Evolutionary conservation across 2,329 filamentous ascomycete species (phyloP), one percentile per base, ranked within the genome.

Genomic region (Orbilia quercus): DNA sequence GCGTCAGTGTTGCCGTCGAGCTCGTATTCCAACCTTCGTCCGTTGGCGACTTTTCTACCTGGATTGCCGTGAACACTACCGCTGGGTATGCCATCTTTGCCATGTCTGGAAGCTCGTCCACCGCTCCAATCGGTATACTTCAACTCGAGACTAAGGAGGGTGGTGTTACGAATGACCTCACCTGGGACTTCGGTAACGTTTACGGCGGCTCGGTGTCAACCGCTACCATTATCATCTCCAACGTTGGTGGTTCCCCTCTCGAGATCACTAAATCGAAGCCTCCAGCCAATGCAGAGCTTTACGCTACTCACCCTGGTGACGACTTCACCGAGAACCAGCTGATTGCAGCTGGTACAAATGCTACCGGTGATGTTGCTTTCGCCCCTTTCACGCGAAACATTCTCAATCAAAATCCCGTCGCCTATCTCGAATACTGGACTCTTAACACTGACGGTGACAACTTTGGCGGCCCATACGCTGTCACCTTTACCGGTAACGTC

Each of bases 371-470:
- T 18, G 79, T 81, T 0, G 78, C 79, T 1, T 79, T 81, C 40
- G 78, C 78, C 76, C 16, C 77, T 1, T 74, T 72, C 40, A 38
- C 31, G 6, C n/a, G 51, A 53, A 31, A 42, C 7, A 14, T 53
- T 4, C 34, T 72, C 25, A 72, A 72, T 22, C 44, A 53, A 55
- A 28, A 72, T 11, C 66, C 75, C 7, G 78, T 79, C 34, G 53
- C 72, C 9, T 75, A 80, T 1, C 76, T 67, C 0, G 78, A 78
- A 44, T 70, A 77, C 5, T 83, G 82, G 82, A 81, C 80, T n/a
- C 76, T 83, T 38, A 83, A 82, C 65, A 81, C 80, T 2, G 80
- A 82, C 60, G 82, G 82, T 65, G 76, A 80, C 1, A 79, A 71
- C 3, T 83, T 82, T 51, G 81, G 81, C 1, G 78, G 81, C 12